Base-by-base conservation (phyloP, 371 early-diverging fungal genomes). In the Basidiobolus heterosporus region DNA sequence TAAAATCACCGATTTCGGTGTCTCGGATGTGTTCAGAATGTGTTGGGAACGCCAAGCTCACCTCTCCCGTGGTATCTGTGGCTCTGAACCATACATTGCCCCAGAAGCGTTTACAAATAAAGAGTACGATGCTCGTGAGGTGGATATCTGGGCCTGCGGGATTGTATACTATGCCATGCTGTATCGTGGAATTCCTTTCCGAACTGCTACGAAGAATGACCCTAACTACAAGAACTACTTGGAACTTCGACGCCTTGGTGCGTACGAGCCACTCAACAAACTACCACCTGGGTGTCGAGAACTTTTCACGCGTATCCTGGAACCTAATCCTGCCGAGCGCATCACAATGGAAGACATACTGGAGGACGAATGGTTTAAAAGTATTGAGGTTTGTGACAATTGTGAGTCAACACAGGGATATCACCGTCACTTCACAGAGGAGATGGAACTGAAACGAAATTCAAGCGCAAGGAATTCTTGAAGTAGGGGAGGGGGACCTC, bases 1-100 rank as follows among this genome's bases (percentile, higher is more conserved):
- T 42, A 98, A 98, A 66, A 93, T 97, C 57, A 87, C 93, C 18
- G 97, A 98, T 65, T 98, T 95, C 77, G 94, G 97, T 38, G 89
- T 91, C 4, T 83, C 94, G 1, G 85, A 87, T 47, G 91, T 95
- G 1, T 91, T 91, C 67, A 67, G 83, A 41, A 77, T 75, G 15
- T 69, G 74, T 22, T 86, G 83, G 74, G 84, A 86, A 56, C 66
- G 62, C 38, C 54, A 55, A n/a, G 48, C 73, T 21, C 81, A 76
- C 55, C 54, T 65, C 42, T 88, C 83, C 39, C 58, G 65, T 46
- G 85, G 88, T 35, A 67, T 86, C 56, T 86, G 87, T 51, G 92
- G 94, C 5, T 80, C 82, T 6, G 81, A 79, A 36, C 88, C 90
- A 2, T 93, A 90, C 61, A 91, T 89, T 64, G 80, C 92, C 2